Percentiles rank a stretch among this genome's conserved stretches.
Evolutionary conservation across 2,329 filamentous ascomycete genomes (phyloP).

Genomic region (Botrytis squamosa): DNA sequence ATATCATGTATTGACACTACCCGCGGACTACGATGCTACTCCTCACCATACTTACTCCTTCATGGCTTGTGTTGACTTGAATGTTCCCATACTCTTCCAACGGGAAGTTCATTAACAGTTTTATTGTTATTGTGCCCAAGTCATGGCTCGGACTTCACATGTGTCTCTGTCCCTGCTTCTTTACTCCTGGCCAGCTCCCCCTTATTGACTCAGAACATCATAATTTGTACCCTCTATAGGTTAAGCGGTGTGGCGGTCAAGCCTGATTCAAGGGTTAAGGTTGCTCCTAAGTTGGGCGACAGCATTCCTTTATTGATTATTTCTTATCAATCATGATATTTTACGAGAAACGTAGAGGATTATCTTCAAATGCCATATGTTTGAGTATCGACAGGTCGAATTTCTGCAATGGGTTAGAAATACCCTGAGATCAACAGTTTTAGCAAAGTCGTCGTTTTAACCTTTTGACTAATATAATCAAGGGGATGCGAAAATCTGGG

Average conservation of each 20-base stretch:
- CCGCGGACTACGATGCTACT: not conserved
- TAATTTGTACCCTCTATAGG: not conserved
- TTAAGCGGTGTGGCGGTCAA: not conserved
- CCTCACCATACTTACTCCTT: not conserved
- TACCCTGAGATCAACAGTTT: not conserved
- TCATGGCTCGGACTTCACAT: not conserved
- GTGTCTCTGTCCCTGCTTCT: not conserved
- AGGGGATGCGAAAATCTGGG: not conserved
- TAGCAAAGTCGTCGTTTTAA: not conserved
- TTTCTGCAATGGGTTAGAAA: not conserved
- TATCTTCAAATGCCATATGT: not conserved
- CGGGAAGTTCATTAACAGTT: fast-evolving
- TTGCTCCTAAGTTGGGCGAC: not conserved
- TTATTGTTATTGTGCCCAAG: not conserved
- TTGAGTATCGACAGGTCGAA: not conserved
- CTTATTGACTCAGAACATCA: not conserved
- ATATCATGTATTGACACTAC: not conserved
- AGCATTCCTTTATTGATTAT: not conserved
- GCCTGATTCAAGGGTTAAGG: not conserved
- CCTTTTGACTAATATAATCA: not conserved
- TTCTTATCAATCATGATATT: not conserved
- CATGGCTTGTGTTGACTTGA: not conserved
- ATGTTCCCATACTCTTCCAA: not conserved
- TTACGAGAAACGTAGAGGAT: not conserved
- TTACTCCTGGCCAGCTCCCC: not conserved